Conservation (phyloP, 2,329 filamentous ascomycete genomes). For the Stylonectria norvegica region DNA sequence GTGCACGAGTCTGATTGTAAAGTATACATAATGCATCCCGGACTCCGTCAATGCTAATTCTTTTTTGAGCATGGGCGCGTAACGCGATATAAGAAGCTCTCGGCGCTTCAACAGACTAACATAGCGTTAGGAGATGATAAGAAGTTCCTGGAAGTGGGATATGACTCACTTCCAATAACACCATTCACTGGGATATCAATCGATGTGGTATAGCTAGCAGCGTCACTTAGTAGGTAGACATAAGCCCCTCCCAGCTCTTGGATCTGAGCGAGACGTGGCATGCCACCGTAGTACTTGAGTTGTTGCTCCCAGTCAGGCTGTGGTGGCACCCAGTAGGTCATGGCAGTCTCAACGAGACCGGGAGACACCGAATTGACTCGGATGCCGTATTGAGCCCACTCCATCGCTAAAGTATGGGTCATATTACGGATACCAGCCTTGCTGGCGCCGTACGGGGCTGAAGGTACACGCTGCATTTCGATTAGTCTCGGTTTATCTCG, state of each 20-base stretch:
- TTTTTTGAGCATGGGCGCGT: not conserved
- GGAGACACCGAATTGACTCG: not conserved
- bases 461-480: not conserved
- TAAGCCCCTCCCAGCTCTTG: not conserved
- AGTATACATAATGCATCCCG: no score
- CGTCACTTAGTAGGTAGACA: not conserved
- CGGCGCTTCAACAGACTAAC: not conserved
- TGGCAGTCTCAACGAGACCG: conserved; percentile 1
- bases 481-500: no score
- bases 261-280: conserved; percentile 1
- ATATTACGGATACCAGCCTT: conserved; percentile 1
- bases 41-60: no score
- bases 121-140: not conserved
- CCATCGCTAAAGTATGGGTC: conserved; percentile 1
- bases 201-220: conserved; percentile 1
- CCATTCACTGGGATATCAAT: conserved; percentile 1
- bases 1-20: no score
- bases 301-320: conserved; percentile 1
- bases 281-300: conserved; percentile 1
- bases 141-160: not conserved
- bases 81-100: no score
- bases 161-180: conserved; percentile 1
- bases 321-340: conserved; percentile 1
- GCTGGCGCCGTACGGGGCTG: not conserved
- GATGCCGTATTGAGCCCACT: conserved; percentile 1